A percentile compares a stretch with the other conserved stretches of the same genome.
These are phyloP conservation scores for Blastobotrys arbuscula DNA, from an alignment of 1,139 yeast genomes.

Conservation along the genomic window DNA sequence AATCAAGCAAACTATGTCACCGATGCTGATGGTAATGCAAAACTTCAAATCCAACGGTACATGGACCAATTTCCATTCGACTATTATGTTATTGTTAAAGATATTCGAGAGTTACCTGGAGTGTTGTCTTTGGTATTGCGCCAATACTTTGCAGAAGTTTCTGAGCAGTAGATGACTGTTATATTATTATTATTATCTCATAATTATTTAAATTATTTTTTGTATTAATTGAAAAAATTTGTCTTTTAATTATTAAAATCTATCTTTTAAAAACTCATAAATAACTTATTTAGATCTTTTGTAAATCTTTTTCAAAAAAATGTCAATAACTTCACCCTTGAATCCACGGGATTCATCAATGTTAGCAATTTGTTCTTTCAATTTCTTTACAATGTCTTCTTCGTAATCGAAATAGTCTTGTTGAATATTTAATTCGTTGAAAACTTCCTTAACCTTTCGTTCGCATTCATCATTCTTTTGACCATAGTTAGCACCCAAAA, in stretches of 20 bases:
- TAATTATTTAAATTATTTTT: slow-evolving; percentile 5
- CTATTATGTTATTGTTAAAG: slow-evolving; percentile 87
- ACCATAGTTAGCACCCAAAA: slow-evolving; percentile 88
- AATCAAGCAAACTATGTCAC: slow-evolving; percentile 80
- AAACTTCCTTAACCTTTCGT: slow-evolving; percentile 65
- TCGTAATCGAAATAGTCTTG: slow-evolving; percentile 74
- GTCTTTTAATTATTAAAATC: background rate
- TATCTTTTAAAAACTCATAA: background rate
- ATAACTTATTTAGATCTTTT: slow-evolving; percentile 70
- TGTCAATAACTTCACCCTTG: slow-evolving; percentile 75
- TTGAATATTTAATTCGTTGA: slow-evolving; percentile 67
- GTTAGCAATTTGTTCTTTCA: slow-evolving; percentile 56
- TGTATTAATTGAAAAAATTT: slow-evolving; percentile 1
- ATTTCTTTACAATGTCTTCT: slow-evolving; percentile 62
- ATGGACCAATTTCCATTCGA: slow-evolving; percentile 96
- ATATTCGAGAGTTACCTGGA: slow-evolving; percentile 84
- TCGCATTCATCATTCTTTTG: slow-evolving; percentile 68
- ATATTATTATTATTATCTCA: background rate
- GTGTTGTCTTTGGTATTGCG: slow-evolving; percentile 85
- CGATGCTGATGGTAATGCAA: slow-evolving; percentile 59
- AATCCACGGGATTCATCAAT: slow-evolving; percentile 91
- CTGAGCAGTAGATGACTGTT: slow-evolving; percentile 26
- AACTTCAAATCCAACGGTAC: slow-evolving; percentile 73
- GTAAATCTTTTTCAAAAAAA: slow-evolving; percentile 86
- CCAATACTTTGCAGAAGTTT: slow-evolving; percentile 80